phyloP scores from a whole-genome alignment of 257 asterid genomes.

The Anisodus acutangulus region DNA sequence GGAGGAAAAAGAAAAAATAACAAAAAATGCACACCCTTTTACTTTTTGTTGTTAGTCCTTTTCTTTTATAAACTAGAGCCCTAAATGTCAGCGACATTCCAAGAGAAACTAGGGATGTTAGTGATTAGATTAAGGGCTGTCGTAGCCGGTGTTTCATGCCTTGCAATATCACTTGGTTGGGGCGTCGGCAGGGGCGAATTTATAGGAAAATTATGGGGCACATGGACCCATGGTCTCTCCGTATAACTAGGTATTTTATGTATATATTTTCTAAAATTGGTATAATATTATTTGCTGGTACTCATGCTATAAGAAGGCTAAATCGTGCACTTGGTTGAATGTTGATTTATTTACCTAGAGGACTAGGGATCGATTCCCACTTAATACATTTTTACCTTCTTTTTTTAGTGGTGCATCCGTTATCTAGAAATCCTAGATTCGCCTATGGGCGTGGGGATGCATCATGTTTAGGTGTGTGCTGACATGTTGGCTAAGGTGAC shows the following conservation, averaged over 20 bases:
- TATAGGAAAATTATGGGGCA: no score
- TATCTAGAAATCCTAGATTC: no score
- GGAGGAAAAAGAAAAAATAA: neutral
- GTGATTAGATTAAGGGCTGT: neutral
- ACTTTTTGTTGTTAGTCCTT: neutral
- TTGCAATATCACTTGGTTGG: slow-evolving; percentile 2
- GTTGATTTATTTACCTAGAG: no score
- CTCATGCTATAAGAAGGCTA: no score
- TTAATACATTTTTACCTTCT: no score
- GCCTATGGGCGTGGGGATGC: neutral
- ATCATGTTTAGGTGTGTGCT: neutral
- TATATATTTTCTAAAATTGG: no score
- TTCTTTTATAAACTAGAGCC: neutral
- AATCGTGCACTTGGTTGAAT: no score
- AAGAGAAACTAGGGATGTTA: slow-evolving; percentile 8
- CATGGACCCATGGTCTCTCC: no score
- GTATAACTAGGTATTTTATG: no score
- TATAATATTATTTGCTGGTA: no score
- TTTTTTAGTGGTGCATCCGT: no score
- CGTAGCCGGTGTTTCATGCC: neutral
- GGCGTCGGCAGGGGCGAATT: neutral
- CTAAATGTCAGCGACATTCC: neutral
- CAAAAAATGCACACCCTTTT: neutral
- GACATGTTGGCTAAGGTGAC: neutral
- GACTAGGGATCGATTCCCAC: no score